Base-by-base conservation (phyloP, 306 rosid species). In the Vicia sativa region DNA sequence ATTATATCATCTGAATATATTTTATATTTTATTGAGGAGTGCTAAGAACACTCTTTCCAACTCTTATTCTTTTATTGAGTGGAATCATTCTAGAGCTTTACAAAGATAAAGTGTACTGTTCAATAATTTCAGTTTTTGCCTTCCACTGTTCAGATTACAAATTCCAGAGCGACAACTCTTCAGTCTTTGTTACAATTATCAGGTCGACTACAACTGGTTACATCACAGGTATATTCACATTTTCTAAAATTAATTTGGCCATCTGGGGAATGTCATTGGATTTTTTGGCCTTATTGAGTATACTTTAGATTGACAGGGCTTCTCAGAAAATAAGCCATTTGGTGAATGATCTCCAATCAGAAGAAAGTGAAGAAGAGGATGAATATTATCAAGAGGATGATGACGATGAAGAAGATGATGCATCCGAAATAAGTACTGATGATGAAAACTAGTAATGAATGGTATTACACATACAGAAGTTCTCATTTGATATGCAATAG, bases 141-240 rank as follows among this genome's bases (percentile, higher is more conserved):
- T 68, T 75, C 67, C 42, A 43, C 59, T 63, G 44, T 77, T 42
- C 84, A 90, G 97, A 78, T 86, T 62, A 43, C 86, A 42, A 83
- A 81, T 50, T 69, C 84, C 64, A 93, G 91, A 86, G 93, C 80
- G 72, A 60, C 79, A 37, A 74, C 87, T 23, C 66, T 86, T 69
- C 87, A 86, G 70, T 75, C 90, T 64, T 79, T 93, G 61, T 73
- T 93, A 68, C 97, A 82, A 62, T 65, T 90, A 67, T 93, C 91
- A 2, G 97, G 98, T 54, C 95, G 97, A 26, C 80, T 93, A 78
- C 95, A 90, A 78, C 85, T 93, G 68, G 75, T 88, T 75, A 79
- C 81, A 74, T 82, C 96, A 72, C 96, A 90, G 96, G 98, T 93
- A 65, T 67, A 48, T 46, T 68, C 54, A 18, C 66, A 61, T 61